Base-by-base conservation (phyloP, 257 asterid genomes). In the Gentiana dahurica region DNA sequence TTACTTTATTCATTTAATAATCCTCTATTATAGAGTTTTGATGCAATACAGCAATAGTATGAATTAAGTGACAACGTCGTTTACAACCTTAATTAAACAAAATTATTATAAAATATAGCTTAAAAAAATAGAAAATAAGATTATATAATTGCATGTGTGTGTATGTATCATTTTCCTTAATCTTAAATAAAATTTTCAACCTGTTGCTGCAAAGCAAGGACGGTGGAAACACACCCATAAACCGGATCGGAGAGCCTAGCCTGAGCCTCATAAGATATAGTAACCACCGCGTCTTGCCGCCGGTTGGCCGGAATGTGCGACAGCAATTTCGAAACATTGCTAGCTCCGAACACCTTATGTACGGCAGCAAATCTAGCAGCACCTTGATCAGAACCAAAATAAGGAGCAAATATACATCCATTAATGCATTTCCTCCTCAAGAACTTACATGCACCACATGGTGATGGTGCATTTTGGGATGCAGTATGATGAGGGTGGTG, bases 371-470 rank as follows among this genome's bases (percentile, higher is more conserved):
- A 89, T 47, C 94, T 76, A 62, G 97, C 95, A 0, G 88, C 82
- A 0, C 97, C 97, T 59, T 83, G 93, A 62, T 86, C 97, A 0
- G 95, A 75, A 37, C 92, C 79, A 55, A 86, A 89, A 53, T 89
- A 79, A 0, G 97, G 95, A 5, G 95, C 95, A 39, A 89, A 89
- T 37, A 89, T 74, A 78, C 97, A 86, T 0, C 92, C 95, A n/a
- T 52, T 69, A 0, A 76, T 43, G 51, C 97, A 86, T 73, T 86
- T 89, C 75, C 97, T 86, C 79, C 97, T 89, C 74, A 89, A 59
- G 78, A 89, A 89, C 64, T 86, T 89, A 82, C 97, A 89, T 11
- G 97, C 97, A 33, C 97, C 97, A 49, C 97, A 89, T 0, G 97
- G 95, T 0, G 94, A 89, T 0, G 95, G 94, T 0, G 84, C 75